Evolutionary conservation across 495 filamentous ascomycete genomes (phyloP).

Genomic region (Penicillium robsamsonii): DNA sequence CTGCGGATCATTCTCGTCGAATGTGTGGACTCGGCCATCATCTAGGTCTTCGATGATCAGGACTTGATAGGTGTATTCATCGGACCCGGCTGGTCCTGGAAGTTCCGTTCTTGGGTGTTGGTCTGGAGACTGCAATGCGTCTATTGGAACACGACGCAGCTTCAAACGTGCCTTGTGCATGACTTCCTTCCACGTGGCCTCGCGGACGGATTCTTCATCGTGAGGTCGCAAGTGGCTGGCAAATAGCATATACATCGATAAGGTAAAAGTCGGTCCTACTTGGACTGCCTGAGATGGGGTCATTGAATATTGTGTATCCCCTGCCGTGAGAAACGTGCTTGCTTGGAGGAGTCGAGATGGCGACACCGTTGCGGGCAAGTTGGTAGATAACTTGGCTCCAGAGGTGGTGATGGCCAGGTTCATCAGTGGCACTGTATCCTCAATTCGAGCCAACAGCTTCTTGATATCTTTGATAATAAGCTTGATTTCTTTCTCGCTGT

Average conservation of each 20-base stretch:
- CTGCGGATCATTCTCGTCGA: constrained; percentile 62
- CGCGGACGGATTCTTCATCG: constrained; percentile 61
- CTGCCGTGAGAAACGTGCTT: constrained; percentile 85
- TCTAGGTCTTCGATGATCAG: constrained; percentile 90
- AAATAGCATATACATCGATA: constrained; percentile 98
- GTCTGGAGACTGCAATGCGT: constrained; percentile 27
- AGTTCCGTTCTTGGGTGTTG: constrained; percentile 31
- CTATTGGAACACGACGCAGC: constrained; percentile 60
- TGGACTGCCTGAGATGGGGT: constrained; percentile 66
- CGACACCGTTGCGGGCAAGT: constrained; percentile 77
- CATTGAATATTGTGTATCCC: constrained; percentile 78
- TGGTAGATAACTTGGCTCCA: constrained; percentile 78
- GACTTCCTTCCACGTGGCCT: constrained; percentile 95
- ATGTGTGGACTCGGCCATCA: constrained; percentile 82
- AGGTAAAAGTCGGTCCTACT: constrained; percentile 80
- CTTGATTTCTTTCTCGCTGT: constrained; percentile 61
- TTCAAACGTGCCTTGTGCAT: constrained; percentile 91
- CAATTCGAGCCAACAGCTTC: constrained; percentile 72
- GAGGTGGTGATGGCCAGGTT: constrained; percentile 95
- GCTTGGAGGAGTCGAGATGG: constrained; percentile 90
- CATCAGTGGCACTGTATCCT: constrained; percentile 90
- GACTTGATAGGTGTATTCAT: constrained; percentile 86
- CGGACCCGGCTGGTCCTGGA: constrained; percentile 49
- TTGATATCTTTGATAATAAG: constrained; percentile 73
- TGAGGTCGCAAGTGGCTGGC: constrained; percentile 68